Conservation (phyloP, 2,329 filamentous ascomycete species). For the Incumbomyces lentus region DNA sequence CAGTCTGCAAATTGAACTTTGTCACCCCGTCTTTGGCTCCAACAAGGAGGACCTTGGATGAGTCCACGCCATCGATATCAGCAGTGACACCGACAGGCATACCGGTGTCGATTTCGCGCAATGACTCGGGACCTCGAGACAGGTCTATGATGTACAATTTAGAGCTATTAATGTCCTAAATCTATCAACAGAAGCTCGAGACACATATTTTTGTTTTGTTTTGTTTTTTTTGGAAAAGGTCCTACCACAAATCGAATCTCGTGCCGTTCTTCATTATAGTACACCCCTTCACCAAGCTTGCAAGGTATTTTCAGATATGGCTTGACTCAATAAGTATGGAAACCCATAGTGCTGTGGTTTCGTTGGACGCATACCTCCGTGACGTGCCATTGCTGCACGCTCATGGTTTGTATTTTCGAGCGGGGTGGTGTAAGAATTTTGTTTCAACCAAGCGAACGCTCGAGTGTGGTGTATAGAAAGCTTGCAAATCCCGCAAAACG, state of each 20-base stretch:
- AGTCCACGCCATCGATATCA: slow-evolving; percentile 56
- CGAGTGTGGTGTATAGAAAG: no score
- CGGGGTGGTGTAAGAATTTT: neutral
- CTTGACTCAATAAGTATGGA: slow-evolving; percentile 18
- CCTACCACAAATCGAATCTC: slow-evolving; percentile 31
- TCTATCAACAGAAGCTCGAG: neutral
- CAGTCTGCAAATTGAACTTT: slow-evolving; percentile 56
- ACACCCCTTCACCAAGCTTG: slow-evolving; percentile 33
- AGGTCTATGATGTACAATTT: slow-evolving; percentile 64
- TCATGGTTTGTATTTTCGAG: neutral
- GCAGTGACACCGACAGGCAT: slow-evolving; percentile 59
- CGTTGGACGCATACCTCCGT: neutral
- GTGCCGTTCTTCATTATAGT: slow-evolving; percentile 28
- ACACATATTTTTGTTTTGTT: slow-evolving; percentile 50
- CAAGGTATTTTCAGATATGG: slow-evolving; percentile 31
- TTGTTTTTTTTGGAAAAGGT: no score
- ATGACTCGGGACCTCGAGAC: slow-evolving; percentile 48
- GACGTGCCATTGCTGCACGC: neutral
- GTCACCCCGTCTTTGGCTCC: slow-evolving; percentile 75
- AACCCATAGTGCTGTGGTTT: neutral
- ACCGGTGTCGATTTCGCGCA: slow-evolving; percentile 47
- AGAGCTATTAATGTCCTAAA: slow-evolving; percentile 63
- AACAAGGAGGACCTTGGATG: slow-evolving; percentile 58
- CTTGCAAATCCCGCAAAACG: no score
- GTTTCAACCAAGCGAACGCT: neutral